A percentile compares a stretch with the other conserved stretches of the same genome.
Conservation (phyloP, 2,329 filamentous ascomycete species). For the Moelleriella libera region DNA sequence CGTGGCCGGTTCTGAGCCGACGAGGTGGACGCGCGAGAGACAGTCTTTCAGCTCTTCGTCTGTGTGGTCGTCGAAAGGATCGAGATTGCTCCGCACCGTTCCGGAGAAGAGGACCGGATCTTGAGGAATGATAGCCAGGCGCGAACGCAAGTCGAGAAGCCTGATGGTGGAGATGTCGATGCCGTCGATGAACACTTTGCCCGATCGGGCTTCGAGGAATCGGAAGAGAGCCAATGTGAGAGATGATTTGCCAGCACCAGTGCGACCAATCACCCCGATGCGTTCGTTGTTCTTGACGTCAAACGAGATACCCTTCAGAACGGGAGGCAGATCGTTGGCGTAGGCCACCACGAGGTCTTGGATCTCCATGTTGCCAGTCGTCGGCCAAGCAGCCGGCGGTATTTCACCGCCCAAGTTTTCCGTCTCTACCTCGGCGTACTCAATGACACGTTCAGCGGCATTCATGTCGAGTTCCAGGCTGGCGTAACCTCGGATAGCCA, state of each 20-base stretch:
- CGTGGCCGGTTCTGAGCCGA: conserved; percentile 25
- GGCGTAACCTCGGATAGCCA: conserved; percentile 53
- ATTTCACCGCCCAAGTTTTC: conserved; percentile 48
- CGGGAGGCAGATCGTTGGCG: conserved; percentile 54
- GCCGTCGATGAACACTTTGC: conserved; percentile 56
- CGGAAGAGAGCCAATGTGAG: conserved; percentile 65
- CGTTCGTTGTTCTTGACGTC: conserved; percentile 51
- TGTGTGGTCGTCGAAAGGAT: conserved; percentile 58
- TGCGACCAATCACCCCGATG: conserved; percentile 64
- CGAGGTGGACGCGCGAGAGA: conserved; percentile 56
- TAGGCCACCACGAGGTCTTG: conserved; percentile 58
- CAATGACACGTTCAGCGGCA: conserved; percentile 59
- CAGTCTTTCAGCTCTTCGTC: conserved; percentile 58
- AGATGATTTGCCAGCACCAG: conserved; percentile 65
- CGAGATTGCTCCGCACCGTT: conserved; percentile 61
- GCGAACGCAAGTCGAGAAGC: conserved; percentile 55
- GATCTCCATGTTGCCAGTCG: conserved; percentile 59
- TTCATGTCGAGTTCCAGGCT: conserved; percentile 70
- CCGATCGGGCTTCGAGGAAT: conserved; percentile 55
- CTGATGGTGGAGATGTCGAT: conserved; percentile 60
- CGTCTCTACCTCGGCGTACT: conserved; percentile 56
- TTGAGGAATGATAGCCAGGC: conserved; percentile 66
- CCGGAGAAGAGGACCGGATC: conserved; percentile 74
- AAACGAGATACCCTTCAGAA: conserved; percentile 58
- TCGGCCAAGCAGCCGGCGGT: conserved; percentile 62